A percentile compares a stretch with the other conserved stretches of the same genome.
Evolutionary conservation across 495 filamentous ascomycete genomes (phyloP).

Genomic region (Pyrenopolyporus hunteri): DNA sequence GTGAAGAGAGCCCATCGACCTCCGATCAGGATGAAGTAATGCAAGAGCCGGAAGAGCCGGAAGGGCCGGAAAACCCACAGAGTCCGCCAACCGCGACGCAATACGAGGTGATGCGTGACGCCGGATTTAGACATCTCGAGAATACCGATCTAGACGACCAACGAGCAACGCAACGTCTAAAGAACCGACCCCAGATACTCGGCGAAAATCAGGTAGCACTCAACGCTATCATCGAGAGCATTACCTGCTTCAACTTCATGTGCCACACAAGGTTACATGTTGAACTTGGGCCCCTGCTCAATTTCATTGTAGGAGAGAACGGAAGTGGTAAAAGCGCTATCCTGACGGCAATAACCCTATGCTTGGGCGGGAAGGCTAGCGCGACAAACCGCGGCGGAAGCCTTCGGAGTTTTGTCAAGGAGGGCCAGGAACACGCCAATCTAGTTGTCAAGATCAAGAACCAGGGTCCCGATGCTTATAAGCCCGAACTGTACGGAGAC

Average conservation of each 20-base stretch:
- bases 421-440: conserved; percentile 68
- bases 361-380: conserved; percentile 91
- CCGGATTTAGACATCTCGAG: conserved; percentile 57
- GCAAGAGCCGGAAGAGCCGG: conserved; percentile 32
- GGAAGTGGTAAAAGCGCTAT: conserved; percentile 99
- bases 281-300: conserved; percentile 87
- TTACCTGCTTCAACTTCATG: conserved; percentile 93
- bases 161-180: conserved; percentile 74
- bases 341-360: conserved; percentile 91
- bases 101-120: conserved; percentile 59
- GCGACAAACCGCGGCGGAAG: conserved; percentile 94
- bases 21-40: conserved; percentile 39
- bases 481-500: conserved; percentile 80
- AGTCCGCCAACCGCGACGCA: conserved; percentile 52
- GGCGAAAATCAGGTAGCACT: conserved; percentile 77
- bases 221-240: conserved; percentile 81
- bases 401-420: conserved; percentile 90
- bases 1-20: conserved; percentile 41
- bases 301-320: conserved; percentile 97
- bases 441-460: conserved; percentile 87
- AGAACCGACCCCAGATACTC: conserved; percentile 56
- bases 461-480: conserved; percentile 79
- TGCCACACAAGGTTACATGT: conserved; percentile 83
- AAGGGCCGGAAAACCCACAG: conserved; percentile 19
- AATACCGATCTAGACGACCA: conserved; percentile 66